These are phyloP conservation scores for Aspergillus pseudonomiae DNA, from an alignment of 2,329 filamentous ascomycete species.

Conservation along the genomic window DNA sequence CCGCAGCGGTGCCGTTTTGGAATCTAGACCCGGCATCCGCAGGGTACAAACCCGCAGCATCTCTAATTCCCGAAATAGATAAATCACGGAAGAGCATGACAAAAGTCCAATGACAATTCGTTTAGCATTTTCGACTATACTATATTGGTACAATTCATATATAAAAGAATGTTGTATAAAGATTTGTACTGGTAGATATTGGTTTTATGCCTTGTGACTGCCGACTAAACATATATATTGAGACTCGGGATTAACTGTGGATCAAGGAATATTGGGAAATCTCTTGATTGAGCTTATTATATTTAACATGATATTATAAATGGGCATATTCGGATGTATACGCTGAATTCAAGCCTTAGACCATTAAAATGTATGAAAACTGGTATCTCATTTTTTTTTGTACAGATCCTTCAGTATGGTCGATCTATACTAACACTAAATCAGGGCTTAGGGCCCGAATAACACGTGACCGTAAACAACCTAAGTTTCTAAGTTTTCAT, in stretches of 20 bases:
- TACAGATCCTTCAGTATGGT: background rate
- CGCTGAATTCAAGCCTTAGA: background rate
- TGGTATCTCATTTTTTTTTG: background rate
- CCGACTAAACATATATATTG: background rate
- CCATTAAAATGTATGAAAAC: background rate
- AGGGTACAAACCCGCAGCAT: background rate
- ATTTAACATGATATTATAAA: fast-evolving
- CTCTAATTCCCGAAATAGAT: background rate
- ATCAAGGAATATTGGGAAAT: background rate
- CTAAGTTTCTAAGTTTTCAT: background rate
- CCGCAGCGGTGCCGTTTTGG: background rate
- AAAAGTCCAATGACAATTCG: too few species aligned
- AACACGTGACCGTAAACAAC: background rate
- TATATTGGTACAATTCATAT: background rate
- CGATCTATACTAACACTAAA: too few species aligned
- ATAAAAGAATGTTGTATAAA: too few species aligned
- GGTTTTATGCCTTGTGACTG: too few species aligned
- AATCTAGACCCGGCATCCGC: background rate
- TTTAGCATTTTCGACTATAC: background rate
- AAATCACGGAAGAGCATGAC: background rate
- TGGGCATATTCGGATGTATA: background rate
- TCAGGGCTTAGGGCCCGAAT: background rate
- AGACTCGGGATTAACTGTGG: background rate
- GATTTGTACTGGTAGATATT: too few species aligned
- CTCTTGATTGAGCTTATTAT: background rate